Percentiles rank a stretch among this genome's conserved stretches.
Conservation (phyloP, 192 early-diverging fungal genomes). For the Globomyces pollinis-pini region DNA sequence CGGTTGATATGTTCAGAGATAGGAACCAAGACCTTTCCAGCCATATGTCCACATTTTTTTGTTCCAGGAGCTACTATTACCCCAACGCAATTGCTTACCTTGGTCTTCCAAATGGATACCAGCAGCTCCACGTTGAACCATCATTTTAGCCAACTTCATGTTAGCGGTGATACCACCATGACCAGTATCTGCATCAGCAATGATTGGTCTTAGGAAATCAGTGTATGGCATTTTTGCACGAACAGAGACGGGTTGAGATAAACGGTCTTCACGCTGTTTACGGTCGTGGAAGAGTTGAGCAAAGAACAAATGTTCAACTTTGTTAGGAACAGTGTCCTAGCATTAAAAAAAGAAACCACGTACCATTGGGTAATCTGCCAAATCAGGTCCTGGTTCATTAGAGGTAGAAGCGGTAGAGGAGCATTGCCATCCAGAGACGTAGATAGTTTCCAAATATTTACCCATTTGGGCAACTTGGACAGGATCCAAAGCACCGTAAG, state of each 20-base stretch:
- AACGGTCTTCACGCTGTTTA: constrained; percentile 85
- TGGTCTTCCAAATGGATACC: constrained; percentile 94
- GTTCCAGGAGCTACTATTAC: constrained; percentile 88
- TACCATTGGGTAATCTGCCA: constrained; percentile 98
- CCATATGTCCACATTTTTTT: constrained; percentile 99
- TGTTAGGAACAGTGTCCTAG: constrained; percentile 81
- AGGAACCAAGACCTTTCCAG: constrained; percentile 96
- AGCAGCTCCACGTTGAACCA: constrained; percentile 93
- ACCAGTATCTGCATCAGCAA: constrained; percentile 96
- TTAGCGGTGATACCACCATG: constrained; percentile 97
- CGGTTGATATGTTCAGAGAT: constrained; percentile 97
- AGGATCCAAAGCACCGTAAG: constrained; percentile 92
- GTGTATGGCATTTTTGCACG: constrained; percentile 64
- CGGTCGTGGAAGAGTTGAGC: constrained; percentile 97
- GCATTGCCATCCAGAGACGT: constrained; percentile 97
- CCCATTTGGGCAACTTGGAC: constrained; percentile 90
- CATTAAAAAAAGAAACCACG: constrained; percentile 36
- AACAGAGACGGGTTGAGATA: constrained; percentile 55
- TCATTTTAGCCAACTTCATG: constrained; percentile 96
- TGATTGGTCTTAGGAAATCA: constrained; percentile 90
- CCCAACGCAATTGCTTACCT: no score
- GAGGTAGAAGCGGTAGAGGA: constrained; percentile 89
- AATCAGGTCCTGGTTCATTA: constrained; percentile 96
- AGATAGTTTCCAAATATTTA: constrained; percentile 92
- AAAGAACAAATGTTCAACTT: constrained; percentile 96